phyloP scores from a whole-genome alignment of 176 grass and related monocot genomes.

The Oryza nivara region DNA sequence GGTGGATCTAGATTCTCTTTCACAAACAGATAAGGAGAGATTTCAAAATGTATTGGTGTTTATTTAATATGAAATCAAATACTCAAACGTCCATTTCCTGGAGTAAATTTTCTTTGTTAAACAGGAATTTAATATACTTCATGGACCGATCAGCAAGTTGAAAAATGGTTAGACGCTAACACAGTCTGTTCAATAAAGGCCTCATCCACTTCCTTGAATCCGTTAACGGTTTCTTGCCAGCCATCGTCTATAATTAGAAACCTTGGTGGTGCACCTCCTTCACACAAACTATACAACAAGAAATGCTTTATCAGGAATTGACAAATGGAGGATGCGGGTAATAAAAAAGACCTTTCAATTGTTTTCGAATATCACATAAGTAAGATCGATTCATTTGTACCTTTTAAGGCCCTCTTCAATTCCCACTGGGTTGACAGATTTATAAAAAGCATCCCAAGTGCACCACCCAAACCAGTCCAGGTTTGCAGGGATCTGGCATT shows the following conservation, averaged over 20 bases:
- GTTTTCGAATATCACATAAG: not conserved
- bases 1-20: not conserved
- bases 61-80: not conserved
- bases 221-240: constrained; percentile 55
- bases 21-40: not conserved
- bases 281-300: constrained; percentile 25
- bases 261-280: constrained; percentile 50
- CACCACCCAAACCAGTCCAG: constrained; percentile 73
- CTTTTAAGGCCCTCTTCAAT: constrained; percentile 55
- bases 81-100: not conserved
- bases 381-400: constrained; percentile 6
- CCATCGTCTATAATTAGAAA: constrained; percentile 76
- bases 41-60: not conserved
- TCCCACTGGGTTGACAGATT: constrained; percentile 48
- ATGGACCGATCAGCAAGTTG: not conserved
- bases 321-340: not conserved
- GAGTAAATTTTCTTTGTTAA: not conserved
- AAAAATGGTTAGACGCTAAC: constrained; percentile 36
- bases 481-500: constrained; percentile 41
- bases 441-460: constrained; percentile 84
- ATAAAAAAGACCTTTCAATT: not conserved
- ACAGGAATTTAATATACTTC: not conserved
- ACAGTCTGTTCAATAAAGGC: constrained; percentile 22
- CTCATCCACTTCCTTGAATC: constrained; percentile 43
- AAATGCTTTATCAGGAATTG: not conserved